Percentiles rank a stretch among this genome's conserved stretches.
Evolutionary conservation across 208 protist species (phyloP).

Genomic region (Leptomonas seymouri): DNA sequence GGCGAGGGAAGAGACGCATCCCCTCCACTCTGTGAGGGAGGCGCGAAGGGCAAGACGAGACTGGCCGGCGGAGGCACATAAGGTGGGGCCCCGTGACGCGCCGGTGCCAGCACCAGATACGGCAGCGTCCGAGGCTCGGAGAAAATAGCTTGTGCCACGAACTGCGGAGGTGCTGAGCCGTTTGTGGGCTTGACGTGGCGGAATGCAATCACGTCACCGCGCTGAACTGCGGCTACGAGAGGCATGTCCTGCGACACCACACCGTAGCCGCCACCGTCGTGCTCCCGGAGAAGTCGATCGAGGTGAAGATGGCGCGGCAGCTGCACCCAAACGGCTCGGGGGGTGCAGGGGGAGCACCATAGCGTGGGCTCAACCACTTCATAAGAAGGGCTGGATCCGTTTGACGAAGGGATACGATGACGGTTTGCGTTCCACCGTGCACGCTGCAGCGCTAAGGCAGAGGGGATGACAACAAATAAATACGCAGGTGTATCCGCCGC

Average conservation of each 20-base stretch:
- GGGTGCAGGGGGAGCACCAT: constrained; percentile 13
- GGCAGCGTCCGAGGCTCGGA: constrained; percentile 28
- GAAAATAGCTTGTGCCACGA: constrained; percentile 33
- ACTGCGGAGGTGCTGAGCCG: constrained; percentile 4
- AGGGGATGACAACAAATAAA: constrained; percentile 17
- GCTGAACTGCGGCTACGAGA: constrained; percentile 42
- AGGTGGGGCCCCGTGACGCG: background rate
- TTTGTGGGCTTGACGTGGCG: background rate
- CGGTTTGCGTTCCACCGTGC: constrained; percentile 15
- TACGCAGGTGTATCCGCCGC: constrained; percentile 1
- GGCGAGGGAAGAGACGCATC: background rate
- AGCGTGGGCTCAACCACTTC: constrained; percentile 20
- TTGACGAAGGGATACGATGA: background rate
- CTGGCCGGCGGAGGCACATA: constrained; percentile 12
- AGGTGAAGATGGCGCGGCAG: constrained; percentile 43
- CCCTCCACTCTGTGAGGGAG: background rate
- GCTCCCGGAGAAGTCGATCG: constrained; percentile 25
- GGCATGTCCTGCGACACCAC: constrained; percentile 50
- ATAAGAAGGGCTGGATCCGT: background rate
- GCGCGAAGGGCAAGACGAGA: constrained; percentile 14
- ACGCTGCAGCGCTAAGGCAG: constrained; percentile 5
- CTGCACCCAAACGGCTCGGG: constrained; percentile 45
- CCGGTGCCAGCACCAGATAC: constrained; percentile 5
- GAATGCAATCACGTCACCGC: constrained; percentile 60
- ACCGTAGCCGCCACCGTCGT: constrained; percentile 43